Base-by-base conservation (phyloP, 257 asterid genomes). In the Phtheirospermum japonicum region DNA sequence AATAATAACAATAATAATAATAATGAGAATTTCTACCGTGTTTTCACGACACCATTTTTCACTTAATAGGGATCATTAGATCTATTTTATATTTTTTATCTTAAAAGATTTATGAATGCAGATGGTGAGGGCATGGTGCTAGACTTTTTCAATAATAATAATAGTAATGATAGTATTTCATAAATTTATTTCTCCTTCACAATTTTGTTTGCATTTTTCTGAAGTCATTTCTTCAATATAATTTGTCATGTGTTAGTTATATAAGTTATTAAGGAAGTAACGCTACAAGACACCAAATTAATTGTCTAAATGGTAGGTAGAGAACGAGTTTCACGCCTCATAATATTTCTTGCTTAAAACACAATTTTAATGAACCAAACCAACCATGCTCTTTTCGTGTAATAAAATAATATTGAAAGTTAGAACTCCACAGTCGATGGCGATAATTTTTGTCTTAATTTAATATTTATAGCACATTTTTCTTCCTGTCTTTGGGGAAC, bases 341-440 rank as follows among this genome's bases (percentile, higher is more conserved):
- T 18, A 34, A 17, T 13, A 49, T 37, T 37, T 23, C 39, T 37
- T 52, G 54, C 70, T 51, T 53, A 14, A 39, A 52, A 23, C 28
- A 7, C 20, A 42, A 61, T 42, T 61, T 18, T 31, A 19, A 5
- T 58, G 7, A 17, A 9, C 6, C 4, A 17, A 63, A 48, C 10
- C 9, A 34, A 7, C 46, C 69, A 64, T 51, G 69, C 11, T 12
- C 36, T 65, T 65, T 23, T 51, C 67, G 26, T 52, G 54, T 50
- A 51, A 68, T 51, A 17, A 51, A 42, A 37, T 28, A 60, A 14
- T 39, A 23, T 1, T 23, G 3, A 1, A 23, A 23, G 28, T 23
- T 23, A 23, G 3, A 23, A 23, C 28, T 23, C 28, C 3, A 23
- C 28, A 23, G 3, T 4, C 17, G n/a, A 6, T n/a, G n/a, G n/a